A percentile compares a stretch with the other conserved stretches of the same genome.
phyloP scores from a whole-genome alignment of 768 basidiomycete species.

The Mycena vitilis region DNA sequence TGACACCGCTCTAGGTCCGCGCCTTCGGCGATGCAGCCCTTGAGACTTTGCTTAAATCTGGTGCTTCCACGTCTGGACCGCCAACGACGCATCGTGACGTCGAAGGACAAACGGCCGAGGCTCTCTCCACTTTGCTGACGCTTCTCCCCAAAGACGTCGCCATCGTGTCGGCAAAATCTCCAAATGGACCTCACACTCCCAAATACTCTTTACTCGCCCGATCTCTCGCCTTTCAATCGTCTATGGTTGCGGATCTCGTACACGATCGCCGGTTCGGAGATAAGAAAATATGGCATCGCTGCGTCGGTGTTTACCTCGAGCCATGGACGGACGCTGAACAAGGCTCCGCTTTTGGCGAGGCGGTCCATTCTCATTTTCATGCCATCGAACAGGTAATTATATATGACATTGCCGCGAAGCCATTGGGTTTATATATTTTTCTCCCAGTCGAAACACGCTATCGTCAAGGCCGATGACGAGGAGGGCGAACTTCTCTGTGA shows the following conservation, averaged over 20 bases:
- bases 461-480: slow-evolving; percentile 56
- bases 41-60: slow-evolving; percentile 82
- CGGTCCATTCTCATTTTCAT: slow-evolving; percentile 77
- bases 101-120: slow-evolving; percentile 68
- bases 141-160: slow-evolving; percentile 66
- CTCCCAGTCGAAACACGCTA: slow-evolving; percentile 68
- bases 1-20: slow-evolving; percentile 66
- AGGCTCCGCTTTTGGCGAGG: slow-evolving; percentile 65
- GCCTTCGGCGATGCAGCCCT: slow-evolving; percentile 91
- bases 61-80: slow-evolving; percentile 80
- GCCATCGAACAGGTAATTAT: slow-evolving; percentile 75
- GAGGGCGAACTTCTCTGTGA: slow-evolving; percentile 92
- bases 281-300: slow-evolving; percentile 71
- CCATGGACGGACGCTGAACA: slow-evolving; percentile 74
- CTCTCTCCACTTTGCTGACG: slow-evolving; percentile 66
- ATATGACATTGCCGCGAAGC: slow-evolving; percentile 16
- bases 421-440: slow-evolving; percentile 11
- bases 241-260: slow-evolving; percentile 83
- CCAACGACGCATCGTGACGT: slow-evolving; percentile 80
- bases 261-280: slow-evolving; percentile 67
- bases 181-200: slow-evolving; percentile 64
- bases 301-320: slow-evolving; percentile 76
- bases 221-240: slow-evolving; percentile 78
- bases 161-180: slow-evolving; percentile 52
- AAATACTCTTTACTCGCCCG: slow-evolving; percentile 68